These are phyloP conservation scores for Coffea humblotiana DNA, from an alignment of 305 asterid species.

Conservation along the genomic window DNA sequence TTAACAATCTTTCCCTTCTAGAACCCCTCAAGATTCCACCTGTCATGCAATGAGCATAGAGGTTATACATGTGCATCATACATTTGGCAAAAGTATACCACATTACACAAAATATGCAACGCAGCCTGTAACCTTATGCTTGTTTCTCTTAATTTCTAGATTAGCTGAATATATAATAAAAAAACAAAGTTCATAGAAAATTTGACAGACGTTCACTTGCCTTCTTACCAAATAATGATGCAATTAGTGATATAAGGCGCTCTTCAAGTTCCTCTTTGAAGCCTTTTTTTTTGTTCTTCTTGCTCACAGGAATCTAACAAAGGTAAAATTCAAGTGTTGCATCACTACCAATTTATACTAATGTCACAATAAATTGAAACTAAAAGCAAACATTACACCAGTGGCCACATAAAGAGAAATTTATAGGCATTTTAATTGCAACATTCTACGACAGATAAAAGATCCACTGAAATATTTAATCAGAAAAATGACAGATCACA, in stretches of 20 bases:
- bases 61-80: background rate
- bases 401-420: background rate
- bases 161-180: background rate
- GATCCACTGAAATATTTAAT: background rate
- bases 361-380: background rate
- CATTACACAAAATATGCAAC: background rate
- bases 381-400: background rate
- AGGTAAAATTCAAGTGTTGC: background rate
- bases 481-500: background rate
- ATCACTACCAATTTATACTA: background rate
- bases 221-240: conserved; percentile 91
- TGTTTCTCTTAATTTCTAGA: background rate
- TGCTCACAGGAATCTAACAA: conserved; percentile 78
- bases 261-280: conserved; percentile 86
- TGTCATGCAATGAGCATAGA: conserved; percentile 29
- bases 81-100: background rate
- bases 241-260: conserved; percentile 84
- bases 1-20: conserved; percentile 85
- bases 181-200: background rate
- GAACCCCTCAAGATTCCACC: conserved; percentile 97
- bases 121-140: background rate
- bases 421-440: background rate
- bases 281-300: conserved; percentile 81
- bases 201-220: conserved; percentile 25
- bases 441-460: background rate